Evolutionary conservation across 1,284 basidiomycete species (phyloP).

Genomic region (Apiotrichum domesticum): DNA sequence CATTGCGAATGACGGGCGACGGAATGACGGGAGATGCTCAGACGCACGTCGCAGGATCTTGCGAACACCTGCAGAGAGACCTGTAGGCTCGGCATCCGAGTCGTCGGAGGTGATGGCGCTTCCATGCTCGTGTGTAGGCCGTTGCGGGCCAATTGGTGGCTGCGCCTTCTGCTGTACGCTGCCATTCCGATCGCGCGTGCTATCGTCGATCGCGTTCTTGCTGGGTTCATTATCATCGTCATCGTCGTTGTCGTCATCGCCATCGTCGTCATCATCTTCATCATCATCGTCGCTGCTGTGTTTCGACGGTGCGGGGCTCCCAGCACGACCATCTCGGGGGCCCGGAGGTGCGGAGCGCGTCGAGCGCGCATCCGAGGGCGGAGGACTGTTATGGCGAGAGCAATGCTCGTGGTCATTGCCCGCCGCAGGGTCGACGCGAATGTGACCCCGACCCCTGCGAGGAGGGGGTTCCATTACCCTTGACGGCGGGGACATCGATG

Average conservation of each 20-base stretch:
- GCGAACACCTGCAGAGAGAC: constrained; percentile 13
- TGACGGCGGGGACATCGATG: constrained; percentile 10
- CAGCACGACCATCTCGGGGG: constrained; percentile 31
- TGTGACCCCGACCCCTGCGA: constrained; percentile 33
- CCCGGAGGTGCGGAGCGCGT: constrained; percentile 26
- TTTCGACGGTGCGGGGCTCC: constrained; percentile 37
- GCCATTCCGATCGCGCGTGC: neutral
- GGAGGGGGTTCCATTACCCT: constrained; percentile 25
- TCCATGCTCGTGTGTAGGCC: neutral
- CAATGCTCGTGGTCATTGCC: constrained; percentile 18
- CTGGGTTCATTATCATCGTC: constrained; percentile 13
- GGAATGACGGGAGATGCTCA: constrained; percentile 28
- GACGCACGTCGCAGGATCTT: constrained; percentile 33
- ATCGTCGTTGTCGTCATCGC: constrained; percentile 33
- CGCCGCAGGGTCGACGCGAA: constrained; percentile 26
- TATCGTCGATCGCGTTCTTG: neutral
- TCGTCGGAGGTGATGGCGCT: constrained; percentile 1
- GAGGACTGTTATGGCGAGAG: constrained; percentile 34
- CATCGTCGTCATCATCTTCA: constrained; percentile 48
- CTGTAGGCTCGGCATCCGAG: neutral
- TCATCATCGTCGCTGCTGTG: constrained; percentile 52
- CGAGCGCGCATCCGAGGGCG: constrained; percentile 24
- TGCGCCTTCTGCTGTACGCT: constrained; percentile 2
- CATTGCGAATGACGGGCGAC: constrained; percentile 16
- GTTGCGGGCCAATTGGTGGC: constrained; percentile 1